These are phyloP conservation scores for Leptographium galeiforme DNA, from an alignment of 2,329 filamentous ascomycete genomes.

Conservation along the genomic window DNA sequence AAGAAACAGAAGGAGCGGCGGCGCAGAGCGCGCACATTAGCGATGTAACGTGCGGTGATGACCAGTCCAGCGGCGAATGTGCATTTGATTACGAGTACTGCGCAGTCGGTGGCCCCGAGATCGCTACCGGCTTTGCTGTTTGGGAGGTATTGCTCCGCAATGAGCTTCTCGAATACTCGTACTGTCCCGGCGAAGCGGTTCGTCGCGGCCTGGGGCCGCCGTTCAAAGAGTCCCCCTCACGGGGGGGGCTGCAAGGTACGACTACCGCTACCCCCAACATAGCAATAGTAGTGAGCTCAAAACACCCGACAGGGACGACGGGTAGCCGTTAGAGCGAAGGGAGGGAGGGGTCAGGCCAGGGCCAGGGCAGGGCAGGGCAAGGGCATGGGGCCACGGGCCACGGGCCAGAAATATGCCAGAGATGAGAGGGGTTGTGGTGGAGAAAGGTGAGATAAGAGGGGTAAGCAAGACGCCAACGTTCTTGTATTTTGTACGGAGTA, in stretches of 20 bases:
- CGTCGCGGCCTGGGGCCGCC: background rate
- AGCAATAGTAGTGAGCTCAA: background rate
- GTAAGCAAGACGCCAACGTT: background rate
- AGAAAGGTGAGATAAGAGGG: background rate
- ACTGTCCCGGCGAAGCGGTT: background rate
- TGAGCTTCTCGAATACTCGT: background rate
- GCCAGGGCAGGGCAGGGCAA: background rate
- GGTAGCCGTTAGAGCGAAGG: background rate
- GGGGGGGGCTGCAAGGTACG: background rate
- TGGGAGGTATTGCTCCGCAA: background rate
- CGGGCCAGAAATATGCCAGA: background rate
- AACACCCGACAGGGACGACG: background rate
- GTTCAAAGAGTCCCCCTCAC: background rate
- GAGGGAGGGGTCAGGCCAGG: background rate
- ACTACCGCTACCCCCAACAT: background rate
- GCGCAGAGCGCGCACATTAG: background rate
- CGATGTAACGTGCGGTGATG: background rate
- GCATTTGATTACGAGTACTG: background rate
- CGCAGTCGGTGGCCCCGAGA: background rate
- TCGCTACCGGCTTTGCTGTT: background rate
- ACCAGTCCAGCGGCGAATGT: background rate
- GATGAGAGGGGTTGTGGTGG: slow-evolving; percentile 3
- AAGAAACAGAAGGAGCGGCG: background rate
- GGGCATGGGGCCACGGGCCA: background rate
- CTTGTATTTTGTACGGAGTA: background rate